phyloP scores from a whole-genome alignment of 1,139 yeast species.

The Pichia terricola region DNA sequence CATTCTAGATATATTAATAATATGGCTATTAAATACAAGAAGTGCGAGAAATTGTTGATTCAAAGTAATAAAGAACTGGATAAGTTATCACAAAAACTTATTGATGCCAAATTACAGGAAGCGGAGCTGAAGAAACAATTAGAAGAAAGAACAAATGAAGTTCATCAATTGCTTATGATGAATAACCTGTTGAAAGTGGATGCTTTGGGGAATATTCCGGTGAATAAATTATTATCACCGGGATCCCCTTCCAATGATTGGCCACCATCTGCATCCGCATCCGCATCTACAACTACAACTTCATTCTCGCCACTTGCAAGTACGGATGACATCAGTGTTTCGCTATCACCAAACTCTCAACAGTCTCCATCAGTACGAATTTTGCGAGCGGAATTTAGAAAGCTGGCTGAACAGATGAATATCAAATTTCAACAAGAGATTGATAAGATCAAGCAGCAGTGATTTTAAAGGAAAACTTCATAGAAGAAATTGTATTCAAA shows the following conservation, averaged over 20 bases:
- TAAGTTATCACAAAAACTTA: not conserved
- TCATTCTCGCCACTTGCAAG: not conserved
- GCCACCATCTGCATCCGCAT: not conserved
- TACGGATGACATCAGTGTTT: too few species aligned
- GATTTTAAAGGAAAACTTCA: too few species aligned
- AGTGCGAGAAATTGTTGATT: slow-evolving; percentile 2
- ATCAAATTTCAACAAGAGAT: slow-evolving; percentile 38
- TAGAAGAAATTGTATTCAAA: too few species aligned
- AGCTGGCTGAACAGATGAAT: slow-evolving; percentile 54
- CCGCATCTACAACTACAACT: not conserved
- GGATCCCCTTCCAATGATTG: not conserved
- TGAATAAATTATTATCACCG: slow-evolving; percentile 1
- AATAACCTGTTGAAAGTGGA: slow-evolving; percentile 42
- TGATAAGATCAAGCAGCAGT: not conserved
- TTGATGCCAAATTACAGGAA: slow-evolving; percentile 24
- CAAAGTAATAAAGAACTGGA: slow-evolving; percentile 1
- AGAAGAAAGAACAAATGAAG: slow-evolving; percentile 37
- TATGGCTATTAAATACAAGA: slow-evolving; percentile 1
- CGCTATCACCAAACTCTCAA: not conserved
- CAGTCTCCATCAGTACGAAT: slow-evolving; percentile 23
- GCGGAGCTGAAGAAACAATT: slow-evolving; percentile 25
- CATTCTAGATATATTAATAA: slow-evolving; percentile 4
- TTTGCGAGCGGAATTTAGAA: slow-evolving; percentile 62
- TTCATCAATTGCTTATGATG: slow-evolving; percentile 37
- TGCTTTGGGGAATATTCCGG: slow-evolving; percentile 28